These are phyloP conservation scores for Tylopilus subfusipes DNA, from an alignment of 768 basidiomycete genomes.

Conservation along the genomic window DNA sequence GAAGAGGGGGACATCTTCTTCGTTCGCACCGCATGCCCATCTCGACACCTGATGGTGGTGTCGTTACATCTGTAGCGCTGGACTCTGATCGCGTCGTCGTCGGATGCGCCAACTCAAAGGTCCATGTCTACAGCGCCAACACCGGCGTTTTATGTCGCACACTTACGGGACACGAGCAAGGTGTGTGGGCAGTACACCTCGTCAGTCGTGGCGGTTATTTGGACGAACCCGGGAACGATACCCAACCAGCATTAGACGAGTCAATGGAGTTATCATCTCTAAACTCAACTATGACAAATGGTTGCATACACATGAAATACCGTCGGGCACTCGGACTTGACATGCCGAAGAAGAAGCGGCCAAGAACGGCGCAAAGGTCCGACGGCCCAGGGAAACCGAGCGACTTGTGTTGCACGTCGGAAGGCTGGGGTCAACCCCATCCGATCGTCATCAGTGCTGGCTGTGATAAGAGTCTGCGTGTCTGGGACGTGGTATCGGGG, in stretches of 20 bases:
- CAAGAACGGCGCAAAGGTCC: slow-evolving; percentile 16
- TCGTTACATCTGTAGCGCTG: slow-evolving; percentile 85
- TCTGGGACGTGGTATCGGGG: slow-evolving; percentile 91
- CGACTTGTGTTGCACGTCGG: slow-evolving; percentile 59
- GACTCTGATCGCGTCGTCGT: slow-evolving; percentile 83
- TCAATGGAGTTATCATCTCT: background rate
- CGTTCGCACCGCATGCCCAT: slow-evolving; percentile 56
- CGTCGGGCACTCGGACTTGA: slow-evolving; percentile 50
- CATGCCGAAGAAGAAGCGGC: slow-evolving; percentile 20
- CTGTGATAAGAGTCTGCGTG: slow-evolving; percentile 86
- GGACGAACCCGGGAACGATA: slow-evolving; percentile 19
- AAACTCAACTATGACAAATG: slow-evolving; percentile 13
- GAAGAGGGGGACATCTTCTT: slow-evolving; percentile 66
- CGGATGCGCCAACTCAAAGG: slow-evolving; percentile 79
- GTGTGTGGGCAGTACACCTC: slow-evolving; percentile 91
- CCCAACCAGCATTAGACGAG: slow-evolving; percentile 7
- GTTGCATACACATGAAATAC: slow-evolving; percentile 34
- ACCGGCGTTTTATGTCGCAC: slow-evolving; percentile 76
- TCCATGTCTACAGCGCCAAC: slow-evolving; percentile 79
- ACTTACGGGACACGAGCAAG: slow-evolving; percentile 77
- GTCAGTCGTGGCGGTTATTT: slow-evolving; percentile 61
- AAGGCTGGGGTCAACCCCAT: slow-evolving; percentile 87
- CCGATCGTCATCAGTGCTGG: slow-evolving; percentile 87
- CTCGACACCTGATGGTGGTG: slow-evolving; percentile 47
- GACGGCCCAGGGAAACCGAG: slow-evolving; percentile 38